Conservation (phyloP, 1,139 yeast genomes). For the Yarrowia galli region DNA sequence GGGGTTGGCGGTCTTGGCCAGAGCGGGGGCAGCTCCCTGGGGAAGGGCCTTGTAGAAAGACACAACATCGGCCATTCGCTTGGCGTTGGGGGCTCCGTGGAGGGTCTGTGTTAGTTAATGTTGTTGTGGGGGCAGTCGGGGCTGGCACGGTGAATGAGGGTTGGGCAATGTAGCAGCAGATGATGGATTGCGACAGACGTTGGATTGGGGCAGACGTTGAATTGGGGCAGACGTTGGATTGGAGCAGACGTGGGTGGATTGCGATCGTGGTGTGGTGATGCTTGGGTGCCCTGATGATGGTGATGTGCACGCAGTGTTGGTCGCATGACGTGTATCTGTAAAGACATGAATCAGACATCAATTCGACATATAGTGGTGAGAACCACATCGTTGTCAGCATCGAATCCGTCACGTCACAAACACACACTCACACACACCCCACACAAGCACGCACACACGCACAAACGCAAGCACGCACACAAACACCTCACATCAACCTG, state of each 20-base stretch:
- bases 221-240: neutral
- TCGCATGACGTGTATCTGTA: constrained; percentile 1
- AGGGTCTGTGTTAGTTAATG: constrained; percentile 66
- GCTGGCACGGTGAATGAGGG: neutral
- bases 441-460: neutral
- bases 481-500: neutral
- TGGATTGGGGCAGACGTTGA: neutral
- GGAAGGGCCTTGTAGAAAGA: constrained; percentile 95
- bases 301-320: neutral
- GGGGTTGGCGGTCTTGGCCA: constrained; percentile 40
- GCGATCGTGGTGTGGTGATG: neutral
- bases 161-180: too few species aligned
- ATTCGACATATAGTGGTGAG: neutral
- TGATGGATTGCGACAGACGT: too few species aligned
- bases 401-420: neutral
- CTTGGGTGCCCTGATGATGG: neutral
- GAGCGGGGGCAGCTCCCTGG: constrained; percentile 83
- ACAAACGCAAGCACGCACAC: neutral
- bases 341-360: neutral
- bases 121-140: neutral
- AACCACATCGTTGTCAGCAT: neutral
- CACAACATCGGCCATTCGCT: constrained; percentile 95
- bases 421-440: too few species aligned
- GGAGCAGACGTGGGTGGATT: neutral
- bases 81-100: constrained; percentile 94